Evolutionary conservation across 2,329 filamentous ascomycete species (phyloP), one percentile per base, ranked within the genome.

Genomic region (Pleomassaria siparia): DNA sequence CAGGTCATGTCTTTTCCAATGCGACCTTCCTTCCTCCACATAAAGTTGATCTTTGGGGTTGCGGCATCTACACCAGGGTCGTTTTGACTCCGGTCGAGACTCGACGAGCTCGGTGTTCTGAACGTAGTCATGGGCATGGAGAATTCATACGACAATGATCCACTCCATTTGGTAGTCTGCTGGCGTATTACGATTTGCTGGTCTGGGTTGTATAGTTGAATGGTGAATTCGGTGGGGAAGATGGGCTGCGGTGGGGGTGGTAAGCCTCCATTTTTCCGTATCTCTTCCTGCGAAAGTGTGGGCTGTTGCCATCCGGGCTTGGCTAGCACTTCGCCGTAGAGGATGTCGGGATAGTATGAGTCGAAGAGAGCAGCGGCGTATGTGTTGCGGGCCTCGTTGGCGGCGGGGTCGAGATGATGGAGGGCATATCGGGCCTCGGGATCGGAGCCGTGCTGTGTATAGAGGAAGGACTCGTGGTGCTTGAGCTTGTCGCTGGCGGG

Each of bases 201-300:
- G 67, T 97, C 92, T 0, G 94, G 94, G 67, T 96, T 94, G 77
- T 96, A 97, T 2, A 99, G 84, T 60, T 92, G 87, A 30, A 97
- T 80, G n/a, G 80, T 79, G 69, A 97, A 96, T 44, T 83, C 78
- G 47, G 86, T 85, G 0, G 92, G 91, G 22, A 89, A 81, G 26
- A 89, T 78, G 9, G 91, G 87, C 50, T 87, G 80, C 1, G 87
- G 85, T 13, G 80, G 81, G 18, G 81, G 85, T 2, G 80, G 75
- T 1, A 83, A 74, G 13, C 86, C 87, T 51, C 84, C 85, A 63
- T 87, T 81, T 50, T 72, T 80, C 52, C 89, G 84, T 47, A 91
- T 81, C 65, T 95, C 88, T 44, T 94, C 89, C 40, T 87, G 83
- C 1, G 89, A 92, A 6, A 95, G 79, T 0, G 84, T 85, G 0